Percentiles rank a stretch among this genome's conserved stretches.
Evolutionary conservation across 1,284 basidiomycete species (phyloP).

Genomic region (Ustilago xerochloae): DNA sequence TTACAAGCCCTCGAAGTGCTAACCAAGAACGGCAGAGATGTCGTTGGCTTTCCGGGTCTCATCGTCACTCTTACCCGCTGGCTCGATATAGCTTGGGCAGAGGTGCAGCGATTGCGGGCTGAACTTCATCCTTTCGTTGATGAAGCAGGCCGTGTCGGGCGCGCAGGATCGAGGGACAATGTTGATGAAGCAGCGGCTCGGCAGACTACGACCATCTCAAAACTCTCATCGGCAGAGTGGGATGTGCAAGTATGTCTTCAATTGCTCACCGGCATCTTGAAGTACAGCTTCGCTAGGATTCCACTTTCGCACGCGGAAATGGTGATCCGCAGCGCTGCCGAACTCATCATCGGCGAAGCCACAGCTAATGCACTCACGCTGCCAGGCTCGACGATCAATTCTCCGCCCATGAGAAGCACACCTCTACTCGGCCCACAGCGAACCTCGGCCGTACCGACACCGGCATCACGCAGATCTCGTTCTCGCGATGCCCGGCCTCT

Average conservation of each 20-base stretch:
- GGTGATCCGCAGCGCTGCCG: slow-evolving; percentile 47
- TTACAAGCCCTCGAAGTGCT: slow-evolving; percentile 59
- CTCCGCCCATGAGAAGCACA: slow-evolving; percentile 29
- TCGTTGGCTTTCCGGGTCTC: slow-evolving; percentile 58
- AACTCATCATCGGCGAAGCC: slow-evolving; percentile 44
- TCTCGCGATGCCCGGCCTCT: slow-evolving; percentile 54
- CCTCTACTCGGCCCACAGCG: slow-evolving; percentile 29
- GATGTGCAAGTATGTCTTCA: slow-evolving; percentile 53
- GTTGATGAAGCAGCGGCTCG: slow-evolving; percentile 10
- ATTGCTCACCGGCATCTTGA: slow-evolving; percentile 59
- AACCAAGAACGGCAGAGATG: slow-evolving; percentile 62
- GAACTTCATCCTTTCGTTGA: slow-evolving; percentile 25
- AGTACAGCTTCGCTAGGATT: slow-evolving; percentile 62
- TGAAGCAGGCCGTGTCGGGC: slow-evolving; percentile 17
- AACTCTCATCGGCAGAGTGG: slow-evolving; percentile 52
- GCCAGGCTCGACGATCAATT: slow-evolving; percentile 29
- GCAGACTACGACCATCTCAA: slow-evolving; percentile 15
- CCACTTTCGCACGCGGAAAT: slow-evolving; percentile 53
- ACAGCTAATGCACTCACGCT: slow-evolving; percentile 22
- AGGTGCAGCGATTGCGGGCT: slow-evolving; percentile 53
- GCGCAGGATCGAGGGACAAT: slow-evolving; percentile 5
- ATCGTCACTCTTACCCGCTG: slow-evolving; percentile 53
- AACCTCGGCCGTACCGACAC: slow-evolving; percentile 2
- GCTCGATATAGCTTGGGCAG: slow-evolving; percentile 53
- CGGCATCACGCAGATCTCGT: slow-evolving; percentile 42